phyloP scores from a whole-genome alignment of 2,329 filamentous ascomycete genomes.

The Ophiostoma piceae region DNA sequence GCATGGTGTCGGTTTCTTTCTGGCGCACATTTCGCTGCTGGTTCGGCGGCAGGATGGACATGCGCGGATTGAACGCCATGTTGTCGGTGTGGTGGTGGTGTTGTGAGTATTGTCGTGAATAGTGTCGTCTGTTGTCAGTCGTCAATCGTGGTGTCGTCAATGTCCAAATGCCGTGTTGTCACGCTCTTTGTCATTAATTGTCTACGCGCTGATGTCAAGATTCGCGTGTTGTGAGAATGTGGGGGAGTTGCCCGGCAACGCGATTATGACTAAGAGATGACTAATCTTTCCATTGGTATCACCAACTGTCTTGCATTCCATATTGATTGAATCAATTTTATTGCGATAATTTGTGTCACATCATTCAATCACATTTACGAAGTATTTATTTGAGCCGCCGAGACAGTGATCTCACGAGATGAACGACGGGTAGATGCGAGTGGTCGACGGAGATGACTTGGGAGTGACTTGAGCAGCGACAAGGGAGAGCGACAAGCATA shows the following conservation, averaged over 20 bases:
- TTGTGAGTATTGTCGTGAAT: neutral
- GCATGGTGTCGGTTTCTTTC: conserved; percentile 56
- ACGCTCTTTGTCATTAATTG: neutral
- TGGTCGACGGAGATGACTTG: neutral
- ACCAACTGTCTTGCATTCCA: neutral
- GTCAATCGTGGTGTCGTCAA: neutral
- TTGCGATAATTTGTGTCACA: neutral
- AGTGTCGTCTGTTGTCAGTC: neutral
- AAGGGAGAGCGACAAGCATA: neutral
- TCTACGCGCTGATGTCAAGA: neutral
- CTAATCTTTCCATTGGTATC: neutral
- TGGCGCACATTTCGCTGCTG: conserved; percentile 49
- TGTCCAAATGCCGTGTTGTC: neutral
- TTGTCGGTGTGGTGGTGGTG: neutral
- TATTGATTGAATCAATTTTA: no score
- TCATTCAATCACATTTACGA: no score
- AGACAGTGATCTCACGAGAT: conserved; percentile 7
- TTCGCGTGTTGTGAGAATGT: conserved; percentile 22
- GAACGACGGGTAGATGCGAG: conserved; percentile 5
- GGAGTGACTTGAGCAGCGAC: neutral
- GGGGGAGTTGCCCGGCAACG: conserved; percentile 27
- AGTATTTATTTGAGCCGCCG: neutral
- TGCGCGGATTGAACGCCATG: conserved; percentile 56
- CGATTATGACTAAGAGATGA: neutral
- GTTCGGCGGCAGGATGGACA: conserved; percentile 54